Percentiles rank a stretch among this genome's conserved stretches.
Evolutionary conservation across 2,329 filamentous ascomycete genomes (phyloP).

Genomic region (Colletotrichum costaricense): DNA sequence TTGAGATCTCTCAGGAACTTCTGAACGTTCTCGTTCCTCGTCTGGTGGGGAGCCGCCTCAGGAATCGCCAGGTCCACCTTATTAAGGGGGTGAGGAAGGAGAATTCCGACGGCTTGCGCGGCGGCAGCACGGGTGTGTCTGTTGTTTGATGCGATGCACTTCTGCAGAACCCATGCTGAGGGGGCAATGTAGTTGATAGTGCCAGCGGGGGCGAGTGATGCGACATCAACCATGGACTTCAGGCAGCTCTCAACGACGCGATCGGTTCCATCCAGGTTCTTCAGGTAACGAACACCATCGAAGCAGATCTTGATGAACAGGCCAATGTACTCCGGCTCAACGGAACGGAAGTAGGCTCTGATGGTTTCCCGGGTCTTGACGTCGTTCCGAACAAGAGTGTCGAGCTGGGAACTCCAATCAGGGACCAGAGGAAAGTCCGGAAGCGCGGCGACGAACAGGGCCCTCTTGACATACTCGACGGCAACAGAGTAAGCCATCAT

Average conservation of each 20-base stretch:
- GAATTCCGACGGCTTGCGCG: slow-evolving; percentile 79
- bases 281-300: slow-evolving; percentile 61
- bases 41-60: slow-evolving; percentile 43
- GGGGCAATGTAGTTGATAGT: slow-evolving; percentile 61
- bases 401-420: slow-evolving; percentile 87
- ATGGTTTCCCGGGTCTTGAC: slow-evolving; percentile 71
- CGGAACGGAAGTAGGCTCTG: slow-evolving; percentile 60
- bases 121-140: slow-evolving; percentile 73
- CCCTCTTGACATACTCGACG: slow-evolving; percentile 72
- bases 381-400: slow-evolving; percentile 78
- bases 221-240: slow-evolving; percentile 64
- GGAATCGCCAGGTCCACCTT: slow-evolving; percentile 46
- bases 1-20: slow-evolving; percentile 43
- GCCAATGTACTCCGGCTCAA: slow-evolving; percentile 51
- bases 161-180: slow-evolving; percentile 62
- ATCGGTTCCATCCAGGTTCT: slow-evolving; percentile 44
- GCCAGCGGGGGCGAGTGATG: slow-evolving; percentile 61
- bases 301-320: slow-evolving; percentile 66
- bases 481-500: slow-evolving; percentile 74
- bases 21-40: slow-evolving; percentile 27
- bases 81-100: slow-evolving; percentile 73
- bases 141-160: slow-evolving; percentile 76
- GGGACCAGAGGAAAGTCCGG: slow-evolving; percentile 71
- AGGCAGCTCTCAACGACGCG: slow-evolving; percentile 59
- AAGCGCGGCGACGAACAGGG: slow-evolving; percentile 63